A percentile compares a stretch with the other conserved stretches of the same genome.
Evolutionary conservation across 352 stramenopile species (phyloP).

Genomic region (Chrysophaeum taylorii): DNA sequence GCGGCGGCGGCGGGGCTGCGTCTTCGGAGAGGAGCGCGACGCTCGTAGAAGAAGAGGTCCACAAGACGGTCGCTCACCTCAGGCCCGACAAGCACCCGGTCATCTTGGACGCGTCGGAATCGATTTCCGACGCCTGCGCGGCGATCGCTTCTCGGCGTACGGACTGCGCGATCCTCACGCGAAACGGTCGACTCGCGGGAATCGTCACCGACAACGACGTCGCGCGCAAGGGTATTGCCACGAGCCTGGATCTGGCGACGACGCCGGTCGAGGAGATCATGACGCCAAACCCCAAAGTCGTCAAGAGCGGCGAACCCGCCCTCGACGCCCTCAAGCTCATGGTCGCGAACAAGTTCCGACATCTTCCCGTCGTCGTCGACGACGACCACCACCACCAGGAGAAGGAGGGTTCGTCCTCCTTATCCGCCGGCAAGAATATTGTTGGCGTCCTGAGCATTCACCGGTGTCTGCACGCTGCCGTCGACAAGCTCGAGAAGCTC

Average conservation of each 20-base stretch:
- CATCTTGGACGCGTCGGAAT: constrained; percentile 61
- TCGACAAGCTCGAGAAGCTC: constrained; percentile 32
- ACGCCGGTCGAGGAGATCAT: constrained; percentile 74
- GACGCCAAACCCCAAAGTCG: constrained; percentile 89
- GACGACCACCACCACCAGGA: no score
- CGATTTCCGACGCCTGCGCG: constrained; percentile 64
- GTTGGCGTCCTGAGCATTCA: constrained; percentile 93
- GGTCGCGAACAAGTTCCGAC: constrained; percentile 90
- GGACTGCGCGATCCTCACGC: constrained; percentile 79
- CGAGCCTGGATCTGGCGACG: constrained; percentile 56
- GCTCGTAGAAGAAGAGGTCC: constrained; percentile 14
- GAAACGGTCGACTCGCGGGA: constrained; percentile 69
- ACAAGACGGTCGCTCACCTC: constrained; percentile 44
- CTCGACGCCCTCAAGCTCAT: constrained; percentile 93
- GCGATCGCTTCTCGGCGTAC: constrained; percentile 75
- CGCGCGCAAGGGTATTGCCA: constrained; percentile 73
- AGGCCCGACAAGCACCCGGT: constrained; percentile 66
- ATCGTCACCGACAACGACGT: constrained; percentile 95
- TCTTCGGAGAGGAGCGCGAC: neutral
- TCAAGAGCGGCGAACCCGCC: constrained; percentile 76
- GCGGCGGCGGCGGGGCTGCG: no score
- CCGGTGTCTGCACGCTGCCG: constrained; percentile 66
- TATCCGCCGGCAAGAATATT: no score
- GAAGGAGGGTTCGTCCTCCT: no score
- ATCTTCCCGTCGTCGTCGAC: constrained; percentile 81